Conservation (phyloP, 352 stramenopile genomes). For the Pythium utonaiense region DNA sequence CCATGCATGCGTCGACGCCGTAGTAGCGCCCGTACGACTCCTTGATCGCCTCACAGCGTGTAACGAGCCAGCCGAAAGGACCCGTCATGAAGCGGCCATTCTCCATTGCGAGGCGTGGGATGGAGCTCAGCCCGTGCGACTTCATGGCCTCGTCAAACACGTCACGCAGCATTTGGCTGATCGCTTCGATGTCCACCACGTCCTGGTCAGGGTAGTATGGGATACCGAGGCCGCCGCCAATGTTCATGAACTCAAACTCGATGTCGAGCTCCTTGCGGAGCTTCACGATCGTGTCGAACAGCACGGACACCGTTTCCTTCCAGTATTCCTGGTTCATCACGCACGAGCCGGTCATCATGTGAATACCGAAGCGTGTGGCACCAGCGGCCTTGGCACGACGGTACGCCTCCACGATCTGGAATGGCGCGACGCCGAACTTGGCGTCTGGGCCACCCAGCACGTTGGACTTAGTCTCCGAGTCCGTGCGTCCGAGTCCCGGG, state of each 20-base stretch:
- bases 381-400: slow-evolving; percentile 72
- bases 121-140: slow-evolving; percentile 49
- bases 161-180: slow-evolving; percentile 71
- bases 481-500: slow-evolving; percentile 80
- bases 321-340: slow-evolving; percentile 89
- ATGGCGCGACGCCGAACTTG: slow-evolving; percentile 87
- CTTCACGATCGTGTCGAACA: slow-evolving; percentile 80
- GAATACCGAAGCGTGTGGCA: slow-evolving; percentile 85
- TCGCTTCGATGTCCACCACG: slow-evolving; percentile 59
- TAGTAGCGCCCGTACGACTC: slow-evolving; percentile 84
- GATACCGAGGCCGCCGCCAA: slow-evolving; percentile 85
- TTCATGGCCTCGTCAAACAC: slow-evolving; percentile 78
- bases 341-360: slow-evolving; percentile 91
- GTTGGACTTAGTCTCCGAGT: slow-evolving; percentile 89
- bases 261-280: slow-evolving; percentile 80
- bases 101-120: slow-evolving; percentile 85
- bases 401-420: slow-evolving; percentile 88
- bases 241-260: slow-evolving; percentile 91
- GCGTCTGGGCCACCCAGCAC: slow-evolving; percentile 83
- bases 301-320: slow-evolving; percentile 81
- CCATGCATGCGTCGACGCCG: slow-evolving; percentile 87
- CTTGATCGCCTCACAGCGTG: slow-evolving; percentile 85
- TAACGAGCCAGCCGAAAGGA: slow-evolving; percentile 83
- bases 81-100: slow-evolving; percentile 89
- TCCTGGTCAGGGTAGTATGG: slow-evolving; percentile 79